phyloP scores from a whole-genome alignment of 768 basidiomycete species.

The Leccinum uliginosum region DNA sequence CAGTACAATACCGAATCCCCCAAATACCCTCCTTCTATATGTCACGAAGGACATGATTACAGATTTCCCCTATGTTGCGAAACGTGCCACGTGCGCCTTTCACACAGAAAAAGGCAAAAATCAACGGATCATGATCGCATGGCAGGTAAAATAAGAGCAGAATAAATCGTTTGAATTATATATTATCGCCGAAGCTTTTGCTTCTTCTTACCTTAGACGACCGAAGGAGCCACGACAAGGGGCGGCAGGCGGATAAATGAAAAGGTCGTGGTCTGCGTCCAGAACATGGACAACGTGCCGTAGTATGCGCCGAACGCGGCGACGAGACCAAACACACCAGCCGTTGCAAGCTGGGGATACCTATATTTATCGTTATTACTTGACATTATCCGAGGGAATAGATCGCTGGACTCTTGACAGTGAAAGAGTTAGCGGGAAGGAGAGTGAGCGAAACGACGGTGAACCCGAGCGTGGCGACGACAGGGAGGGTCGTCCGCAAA shows the following conservation, averaged over 20 bases:
- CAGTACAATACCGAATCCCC: not conserved
- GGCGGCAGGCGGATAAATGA: conserved; percentile 26
- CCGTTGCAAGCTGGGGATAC: conserved; percentile 22
- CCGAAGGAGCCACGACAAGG: conserved; percentile 16
- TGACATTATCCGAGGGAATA: not conserved
- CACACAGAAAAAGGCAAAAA: not conserved
- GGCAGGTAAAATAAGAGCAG: not conserved
- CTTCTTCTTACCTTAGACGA: conserved; percentile 2
- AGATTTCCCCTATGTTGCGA: not conserved
- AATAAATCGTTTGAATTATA: not conserved
- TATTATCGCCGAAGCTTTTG: not conserved
- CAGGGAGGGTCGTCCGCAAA: too few relatives aligned
- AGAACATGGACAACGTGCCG: conserved; percentile 22
- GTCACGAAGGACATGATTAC: not conserved
- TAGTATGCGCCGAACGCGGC: conserved; percentile 30
- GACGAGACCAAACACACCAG: conserved; percentile 22
- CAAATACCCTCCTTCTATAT: not conserved
- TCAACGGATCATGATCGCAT: not conserved
- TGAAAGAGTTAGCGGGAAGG: too few relatives aligned
- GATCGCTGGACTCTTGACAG: too few relatives aligned
- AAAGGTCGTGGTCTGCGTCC: conserved; percentile 27
- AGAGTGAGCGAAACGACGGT: too few relatives aligned
- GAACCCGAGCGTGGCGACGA: too few relatives aligned
- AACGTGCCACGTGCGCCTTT: not conserved
- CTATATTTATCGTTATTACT: conserved; percentile 3